Conservation (phyloP, 257 asterid species). For the Salvia miltiorrhiza region DNA sequence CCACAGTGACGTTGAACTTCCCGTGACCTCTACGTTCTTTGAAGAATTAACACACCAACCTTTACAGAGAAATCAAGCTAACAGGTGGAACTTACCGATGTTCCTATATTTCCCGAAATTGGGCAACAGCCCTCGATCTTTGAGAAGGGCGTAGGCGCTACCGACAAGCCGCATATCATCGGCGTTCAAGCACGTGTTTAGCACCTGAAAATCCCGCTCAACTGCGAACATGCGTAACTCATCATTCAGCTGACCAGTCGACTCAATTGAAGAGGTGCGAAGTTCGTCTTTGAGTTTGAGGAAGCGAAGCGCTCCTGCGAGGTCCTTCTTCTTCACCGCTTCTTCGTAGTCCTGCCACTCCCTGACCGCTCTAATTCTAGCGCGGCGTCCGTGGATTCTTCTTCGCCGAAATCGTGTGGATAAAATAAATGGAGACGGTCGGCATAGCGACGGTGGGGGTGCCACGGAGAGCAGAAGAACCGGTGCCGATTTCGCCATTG, state of each 20-base stretch:
- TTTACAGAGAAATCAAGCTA: neutral
- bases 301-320: conserved; percentile 82
- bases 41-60: neutral
- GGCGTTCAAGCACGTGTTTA: conserved; percentile 92
- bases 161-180: conserved; percentile 93
- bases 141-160: conserved; percentile 67
- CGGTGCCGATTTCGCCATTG: conserved; percentile 34
- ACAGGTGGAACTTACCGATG: conserved; percentile 46
- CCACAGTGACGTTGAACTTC: no score
- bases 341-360: conserved; percentile 91
- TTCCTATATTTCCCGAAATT: conserved; percentile 66
- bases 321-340: conserved; percentile 86
- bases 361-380: conserved; percentile 45
- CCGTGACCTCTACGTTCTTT: neutral
- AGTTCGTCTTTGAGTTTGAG: conserved; percentile 49
- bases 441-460: conserved; percentile 3
- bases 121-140: conserved; percentile 60
- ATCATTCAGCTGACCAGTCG: conserved; percentile 13
- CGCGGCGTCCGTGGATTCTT: conserved; percentile 1
- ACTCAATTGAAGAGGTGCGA: conserved; percentile 29
- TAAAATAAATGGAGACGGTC: neutral
- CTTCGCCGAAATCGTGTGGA: neutral
- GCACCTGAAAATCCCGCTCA: conserved; percentile 74
- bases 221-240: conserved; percentile 28
- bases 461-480: conserved; percentile 9